Evolutionary conservation across 306 rosid species (phyloP).

Genomic region (Dicorynia guianensis): DNA sequence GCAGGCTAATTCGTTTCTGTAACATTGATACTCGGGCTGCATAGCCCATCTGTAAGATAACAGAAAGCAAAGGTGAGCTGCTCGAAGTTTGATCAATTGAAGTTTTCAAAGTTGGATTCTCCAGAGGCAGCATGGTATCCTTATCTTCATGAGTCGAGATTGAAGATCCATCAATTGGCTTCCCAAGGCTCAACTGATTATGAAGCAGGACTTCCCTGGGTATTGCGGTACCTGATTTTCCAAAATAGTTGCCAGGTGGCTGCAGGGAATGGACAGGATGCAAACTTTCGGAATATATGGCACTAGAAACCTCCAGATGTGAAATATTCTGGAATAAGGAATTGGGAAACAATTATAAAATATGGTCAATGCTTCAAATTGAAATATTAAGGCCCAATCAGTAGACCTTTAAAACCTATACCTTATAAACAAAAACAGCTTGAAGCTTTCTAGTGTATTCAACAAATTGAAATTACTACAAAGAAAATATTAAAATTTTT

Average conservation of each 20-base stretch:
- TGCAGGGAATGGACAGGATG: constrained; percentile 23
- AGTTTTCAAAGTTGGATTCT: constrained; percentile 38
- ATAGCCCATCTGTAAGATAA: constrained; percentile 62
- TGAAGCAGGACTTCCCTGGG: constrained; percentile 28
- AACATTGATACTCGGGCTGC: constrained; percentile 62
- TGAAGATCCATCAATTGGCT: constrained; percentile 34
- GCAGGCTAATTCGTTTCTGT: constrained; percentile 62
- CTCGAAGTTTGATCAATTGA: constrained; percentile 45
- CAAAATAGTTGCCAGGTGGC: constrained; percentile 19
- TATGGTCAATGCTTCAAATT: constrained; percentile 8
- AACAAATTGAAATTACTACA: background rate
- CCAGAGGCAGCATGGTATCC: constrained; percentile 8
- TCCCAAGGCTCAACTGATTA: constrained; percentile 31
- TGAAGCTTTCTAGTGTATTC: background rate
- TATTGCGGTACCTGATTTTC: constrained; percentile 15
- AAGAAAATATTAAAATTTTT: background rate
- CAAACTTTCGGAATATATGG: constrained; percentile 17
- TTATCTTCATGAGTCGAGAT: constrained; percentile 29
- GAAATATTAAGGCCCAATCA: background rate
- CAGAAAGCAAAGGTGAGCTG: constrained; percentile 59
- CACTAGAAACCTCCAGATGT: constrained; percentile 50
- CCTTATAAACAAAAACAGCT: background rate
- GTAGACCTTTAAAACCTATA: background rate
- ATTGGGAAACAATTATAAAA: constrained; percentile 32
- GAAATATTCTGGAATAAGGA: constrained; percentile 62